Conservation (phyloP, 2,329 filamentous ascomycete species). For the Tolypocladium paradoxum region DNA sequence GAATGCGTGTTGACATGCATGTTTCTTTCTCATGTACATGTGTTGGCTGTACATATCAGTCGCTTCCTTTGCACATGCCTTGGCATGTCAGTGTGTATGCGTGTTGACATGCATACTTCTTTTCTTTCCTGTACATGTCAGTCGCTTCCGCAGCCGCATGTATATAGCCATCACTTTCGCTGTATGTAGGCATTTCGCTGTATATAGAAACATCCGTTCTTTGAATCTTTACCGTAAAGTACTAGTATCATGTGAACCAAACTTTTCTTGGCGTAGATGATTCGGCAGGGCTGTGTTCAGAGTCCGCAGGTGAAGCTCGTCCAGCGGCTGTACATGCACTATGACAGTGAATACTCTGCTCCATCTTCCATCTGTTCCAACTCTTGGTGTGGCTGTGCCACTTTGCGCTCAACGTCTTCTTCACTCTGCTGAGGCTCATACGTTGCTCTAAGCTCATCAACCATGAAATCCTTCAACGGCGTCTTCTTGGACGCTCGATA, state of each 20-base stretch:
- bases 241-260: neutral
- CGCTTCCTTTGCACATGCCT: conserved; percentile 1
- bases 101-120: neutral
- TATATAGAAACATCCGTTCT: neutral
- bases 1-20: neutral
- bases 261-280: neutral
- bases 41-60: conserved; percentile 8
- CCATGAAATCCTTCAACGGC: conserved; percentile 29
- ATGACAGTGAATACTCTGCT: neutral
- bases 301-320: neutral
- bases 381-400: conserved; percentile 5
- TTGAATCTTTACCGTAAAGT: neutral
- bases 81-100: neutral
- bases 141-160: conserved; percentile 1
- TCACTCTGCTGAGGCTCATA: conserved; percentile 21
- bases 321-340: neutral
- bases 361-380: conserved; percentile 2
- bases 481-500: conserved; percentile 25
- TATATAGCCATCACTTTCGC: neutral
- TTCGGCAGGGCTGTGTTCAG: neutral
- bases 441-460: conserved; percentile 21
- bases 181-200: neutral
- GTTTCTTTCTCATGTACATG: neutral
- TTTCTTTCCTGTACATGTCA: neutral
- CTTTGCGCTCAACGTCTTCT: conserved; percentile 7